Evolutionary conservation across 352 stramenopile genomes (phyloP).

Genomic region (Phytophthora capsici): DNA sequence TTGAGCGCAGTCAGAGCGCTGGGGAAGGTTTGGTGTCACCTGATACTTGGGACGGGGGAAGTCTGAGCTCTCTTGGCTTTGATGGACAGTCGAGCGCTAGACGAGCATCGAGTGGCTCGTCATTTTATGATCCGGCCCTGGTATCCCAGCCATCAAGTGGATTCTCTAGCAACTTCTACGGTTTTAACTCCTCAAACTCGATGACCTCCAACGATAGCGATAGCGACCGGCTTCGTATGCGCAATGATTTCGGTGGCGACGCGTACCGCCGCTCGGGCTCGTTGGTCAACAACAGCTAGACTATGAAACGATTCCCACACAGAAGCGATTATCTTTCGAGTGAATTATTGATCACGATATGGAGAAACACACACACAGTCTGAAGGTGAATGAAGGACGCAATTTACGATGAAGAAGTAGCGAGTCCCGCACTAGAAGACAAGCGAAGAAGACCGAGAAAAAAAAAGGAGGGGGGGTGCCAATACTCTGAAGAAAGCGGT

Average conservation of each 20-base stretch:
- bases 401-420: constrained; percentile 24
- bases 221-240: constrained; percentile 36
- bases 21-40: constrained; percentile 24
- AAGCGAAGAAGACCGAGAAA: constrained; percentile 27
- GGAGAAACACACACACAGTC: constrained; percentile 22
- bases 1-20: constrained; percentile 44
- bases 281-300: constrained; percentile 59
- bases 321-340: too few species aligned
- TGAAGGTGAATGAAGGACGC: constrained; percentile 17
- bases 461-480: constrained; percentile 3
- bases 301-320: not conserved
- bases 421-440: constrained; percentile 18
- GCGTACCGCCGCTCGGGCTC: constrained; percentile 50
- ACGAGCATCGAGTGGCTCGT: constrained; percentile 28
- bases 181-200: constrained; percentile 31
- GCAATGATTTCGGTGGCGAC: constrained; percentile 41
- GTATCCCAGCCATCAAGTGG: constrained; percentile 40
- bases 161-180: constrained; percentile 48
- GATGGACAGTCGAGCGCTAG: constrained; percentile 22
- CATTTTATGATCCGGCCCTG: constrained; percentile 66
- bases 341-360: constrained; percentile 7
- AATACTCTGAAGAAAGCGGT: constrained; percentile 18
- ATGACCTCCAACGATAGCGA: constrained; percentile 36
- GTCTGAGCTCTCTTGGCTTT: constrained; percentile 38
- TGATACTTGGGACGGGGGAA: constrained; percentile 41